Base-by-base conservation (phyloP, 2,329 filamentous ascomycete species). In the Trichoderma cornu-damae region DNA sequence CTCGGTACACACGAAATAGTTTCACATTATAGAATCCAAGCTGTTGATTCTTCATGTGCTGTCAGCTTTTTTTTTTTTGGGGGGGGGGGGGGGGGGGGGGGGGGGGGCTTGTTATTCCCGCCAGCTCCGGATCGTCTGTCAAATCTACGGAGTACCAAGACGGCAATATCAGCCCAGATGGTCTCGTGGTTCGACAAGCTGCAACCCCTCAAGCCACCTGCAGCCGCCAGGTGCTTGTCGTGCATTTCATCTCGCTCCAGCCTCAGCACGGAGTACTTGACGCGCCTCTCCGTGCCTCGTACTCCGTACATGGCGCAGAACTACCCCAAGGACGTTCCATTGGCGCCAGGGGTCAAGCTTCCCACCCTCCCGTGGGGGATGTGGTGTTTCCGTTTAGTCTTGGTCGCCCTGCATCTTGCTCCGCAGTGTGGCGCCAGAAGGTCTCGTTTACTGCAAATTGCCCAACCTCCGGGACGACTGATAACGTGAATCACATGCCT, bases 401-500 rank as follows among this genome's bases (percentile, higher is more conserved):
- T 54, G 49, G 20, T 37, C 38, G 49, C 44, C 57, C 43, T 54
- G 57, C 57, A 53, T 54, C 48, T 44, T 55, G 52, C 56, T 50
- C 47, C 50, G 49, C 49, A 44, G 32, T 51, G 57, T 58, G 57
- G 57, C 42, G 37, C 40, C 43, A 40, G 22, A 44, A 24, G 30
- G 20, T 18, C 42, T 46, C 40, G 34, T 58, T 53, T 58, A 26
- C 48, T 52, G 40, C 42, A 53, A 48, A 58, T 53, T 49, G 43
- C 40, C 49, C 44, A 53, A 42, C 56, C 56, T 47, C 35, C 40
- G 48, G 11, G 26, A 32, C 8, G n/a, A 46, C 40, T 54, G 49
- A 54, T 48, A 58, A 34, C 48, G 26, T 40, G 42, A 54, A 58
- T 58, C 57, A 58, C 49, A 58, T 58, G 57, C 49, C 34, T 51